Percentiles rank a stretch among this genome's conserved stretches.
Conservation (phyloP, 306 rosid genomes). For the Glycine latifolia region DNA sequence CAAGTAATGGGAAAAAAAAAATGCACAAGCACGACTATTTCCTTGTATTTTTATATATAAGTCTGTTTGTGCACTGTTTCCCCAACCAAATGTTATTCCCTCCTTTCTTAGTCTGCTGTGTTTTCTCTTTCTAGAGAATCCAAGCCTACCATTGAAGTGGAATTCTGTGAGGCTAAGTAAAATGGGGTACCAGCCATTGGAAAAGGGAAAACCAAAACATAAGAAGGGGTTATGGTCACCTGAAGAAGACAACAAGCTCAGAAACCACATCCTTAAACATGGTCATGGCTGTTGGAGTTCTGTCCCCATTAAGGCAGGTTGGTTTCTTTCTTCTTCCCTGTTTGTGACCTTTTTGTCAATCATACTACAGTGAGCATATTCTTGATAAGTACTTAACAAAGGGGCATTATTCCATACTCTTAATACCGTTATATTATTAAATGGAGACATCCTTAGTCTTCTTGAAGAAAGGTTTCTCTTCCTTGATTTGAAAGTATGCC, state of each 20-base stretch:
- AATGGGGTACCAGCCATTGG: slow-evolving; percentile 74
- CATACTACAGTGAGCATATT: neutral
- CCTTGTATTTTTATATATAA: slow-evolving; percentile 36
- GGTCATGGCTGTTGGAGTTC: slow-evolving; percentile 97
- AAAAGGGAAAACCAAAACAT: slow-evolving; percentile 70
- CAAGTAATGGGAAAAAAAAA: neutral
- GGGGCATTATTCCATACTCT: slow-evolving; percentile 22
- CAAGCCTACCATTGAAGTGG: slow-evolving; percentile 37
- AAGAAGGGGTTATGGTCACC: slow-evolving; percentile 97
- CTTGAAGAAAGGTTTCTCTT: neutral
- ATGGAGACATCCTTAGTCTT: slow-evolving; percentile 23
- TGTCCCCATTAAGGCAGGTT: slow-evolving; percentile 83
- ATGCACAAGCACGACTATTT: slow-evolving; percentile 28
- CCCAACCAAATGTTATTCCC: slow-evolving; percentile 29
- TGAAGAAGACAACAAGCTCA: slow-evolving; percentile 90
- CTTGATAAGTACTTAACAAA: neutral
- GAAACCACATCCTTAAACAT: slow-evolving; percentile 65
- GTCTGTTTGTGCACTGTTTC: slow-evolving; percentile 34
- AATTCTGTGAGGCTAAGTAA: slow-evolving; percentile 27
- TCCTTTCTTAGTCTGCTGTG: slow-evolving; percentile 25
- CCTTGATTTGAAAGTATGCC: slow-evolving; percentile 22
- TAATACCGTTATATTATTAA: neutral
- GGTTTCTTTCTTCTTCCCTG: slow-evolving; percentile 38
- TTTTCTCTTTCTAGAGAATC: slow-evolving; percentile 29
- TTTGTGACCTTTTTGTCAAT: slow-evolving; percentile 20